These are phyloP conservation scores for Phlebiopsis gigantea DNA, from an alignment of 768 basidiomycete species.

Conservation along the genomic window DNA sequence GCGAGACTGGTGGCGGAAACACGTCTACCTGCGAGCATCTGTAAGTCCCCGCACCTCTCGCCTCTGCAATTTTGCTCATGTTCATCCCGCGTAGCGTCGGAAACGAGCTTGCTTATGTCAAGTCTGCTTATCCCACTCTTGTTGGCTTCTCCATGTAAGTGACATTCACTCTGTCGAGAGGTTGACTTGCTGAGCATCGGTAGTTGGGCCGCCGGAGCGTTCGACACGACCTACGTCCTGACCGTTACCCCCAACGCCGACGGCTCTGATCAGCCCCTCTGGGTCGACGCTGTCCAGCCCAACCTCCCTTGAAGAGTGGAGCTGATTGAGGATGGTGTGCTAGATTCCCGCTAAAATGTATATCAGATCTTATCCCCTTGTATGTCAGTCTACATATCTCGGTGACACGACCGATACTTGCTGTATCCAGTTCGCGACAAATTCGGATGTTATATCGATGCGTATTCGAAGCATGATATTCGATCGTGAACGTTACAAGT, in stretches of 20 bases:
- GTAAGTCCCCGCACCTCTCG: slow-evolving; percentile 15
- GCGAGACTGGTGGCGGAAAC: slow-evolving; percentile 42
- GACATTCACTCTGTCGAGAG: not conserved
- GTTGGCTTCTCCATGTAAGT: slow-evolving; percentile 42
- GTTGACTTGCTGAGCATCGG: not conserved
- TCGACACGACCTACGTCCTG: slow-evolving; percentile 45
- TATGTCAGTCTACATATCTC: too few relatives aligned
- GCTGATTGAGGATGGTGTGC: too few relatives aligned
- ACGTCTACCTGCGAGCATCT: slow-evolving; percentile 31
- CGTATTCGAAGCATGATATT: too few relatives aligned
- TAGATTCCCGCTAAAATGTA: too few relatives aligned
- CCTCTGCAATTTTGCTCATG: not conserved
- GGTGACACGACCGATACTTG: too few relatives aligned
- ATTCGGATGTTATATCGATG: too few relatives aligned
- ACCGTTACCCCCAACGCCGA: slow-evolving; percentile 42
- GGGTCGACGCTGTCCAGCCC: slow-evolving; percentile 31
- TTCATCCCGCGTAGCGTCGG: slow-evolving; percentile 27
- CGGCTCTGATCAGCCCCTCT: slow-evolving; percentile 42
- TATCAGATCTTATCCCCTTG: too few relatives aligned
- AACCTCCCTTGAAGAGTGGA: slow-evolving; percentile 22
- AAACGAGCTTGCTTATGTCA: slow-evolving; percentile 40
- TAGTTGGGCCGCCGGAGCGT: slow-evolving; percentile 46
- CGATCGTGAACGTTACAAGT: too few relatives aligned
- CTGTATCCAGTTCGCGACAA: too few relatives aligned
- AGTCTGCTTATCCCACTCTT: slow-evolving; percentile 35